Percentiles rank a stretch among this genome's conserved stretches.
Evolutionary conservation across 805 yeast species (phyloP).

Genomic region (Myxozyma geophila): DNA sequence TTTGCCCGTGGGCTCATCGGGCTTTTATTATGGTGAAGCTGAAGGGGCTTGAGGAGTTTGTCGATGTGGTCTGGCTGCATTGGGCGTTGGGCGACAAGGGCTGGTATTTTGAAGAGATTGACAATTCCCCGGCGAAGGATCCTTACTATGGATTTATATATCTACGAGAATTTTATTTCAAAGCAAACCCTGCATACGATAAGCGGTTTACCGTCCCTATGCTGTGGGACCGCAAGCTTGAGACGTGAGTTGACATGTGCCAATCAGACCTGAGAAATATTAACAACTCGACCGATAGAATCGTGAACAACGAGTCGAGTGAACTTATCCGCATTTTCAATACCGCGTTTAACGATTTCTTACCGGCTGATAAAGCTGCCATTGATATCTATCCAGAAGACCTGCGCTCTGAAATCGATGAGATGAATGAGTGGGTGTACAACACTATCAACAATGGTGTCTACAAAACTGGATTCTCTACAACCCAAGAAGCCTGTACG

Average conservation of each 20-base stretch:
- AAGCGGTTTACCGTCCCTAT: constrained; percentile 94
- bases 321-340: constrained; percentile 86
- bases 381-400: constrained; percentile 68
- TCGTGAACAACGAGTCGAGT: constrained; percentile 86
- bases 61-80: constrained; percentile 72
- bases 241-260: constrained; percentile 49
- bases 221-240: constrained; percentile 81
- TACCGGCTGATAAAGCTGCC: constrained; percentile 49
- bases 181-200: constrained; percentile 71
- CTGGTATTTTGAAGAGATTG: constrained; percentile 68
- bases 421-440: constrained; percentile 78
- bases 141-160: constrained; percentile 61
- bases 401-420: constrained; percentile 66
- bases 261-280: not conserved
- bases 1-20: constrained; percentile 98
- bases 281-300: constrained; percentile 41
- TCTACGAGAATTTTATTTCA: constrained; percentile 72
- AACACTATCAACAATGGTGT: constrained; percentile 89
- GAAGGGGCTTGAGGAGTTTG: constrained; percentile 65
- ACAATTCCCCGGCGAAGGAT: constrained; percentile 54
- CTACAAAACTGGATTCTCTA: constrained; percentile 88
- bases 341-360: constrained; percentile 61
- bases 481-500: constrained; percentile 73
- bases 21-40: constrained; percentile 71
- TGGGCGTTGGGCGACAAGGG: constrained; percentile 83